Conservation (phyloP, 345 rosid genomes). For the Salix purpurea region DNA sequence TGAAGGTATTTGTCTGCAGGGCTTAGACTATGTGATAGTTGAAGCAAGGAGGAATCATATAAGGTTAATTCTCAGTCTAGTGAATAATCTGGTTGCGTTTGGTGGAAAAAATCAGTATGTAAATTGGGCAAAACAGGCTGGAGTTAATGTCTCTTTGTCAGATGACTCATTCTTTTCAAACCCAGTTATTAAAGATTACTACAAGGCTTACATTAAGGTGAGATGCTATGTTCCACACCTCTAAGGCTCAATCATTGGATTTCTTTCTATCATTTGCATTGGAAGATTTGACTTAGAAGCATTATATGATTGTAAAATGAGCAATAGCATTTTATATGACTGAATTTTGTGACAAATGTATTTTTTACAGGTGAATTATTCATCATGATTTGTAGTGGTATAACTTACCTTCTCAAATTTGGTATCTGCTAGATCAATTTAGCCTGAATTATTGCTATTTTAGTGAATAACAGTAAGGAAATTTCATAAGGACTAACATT, state of each 20-base stretch:
- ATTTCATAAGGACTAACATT: not conserved
- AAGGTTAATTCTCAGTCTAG: constrained; percentile 44
- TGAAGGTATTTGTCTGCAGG: constrained; percentile 24
- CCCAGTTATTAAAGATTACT: constrained; percentile 31
- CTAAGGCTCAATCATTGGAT: not conserved
- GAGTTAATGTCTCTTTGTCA: constrained; percentile 24
- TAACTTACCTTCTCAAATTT: not conserved
- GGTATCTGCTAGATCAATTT: not conserved
- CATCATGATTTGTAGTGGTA: not conserved
- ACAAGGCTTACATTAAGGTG: constrained; percentile 38
- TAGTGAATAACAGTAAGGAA: not conserved
- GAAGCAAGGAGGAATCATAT: constrained; percentile 41
- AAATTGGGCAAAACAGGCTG: constrained; percentile 38
- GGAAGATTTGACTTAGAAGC: not conserved
- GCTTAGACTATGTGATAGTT: constrained; percentile 41
- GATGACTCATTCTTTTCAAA: constrained; percentile 34
- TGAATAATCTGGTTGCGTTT: constrained; percentile 44
- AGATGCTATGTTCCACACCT: not conserved
- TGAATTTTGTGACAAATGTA: not conserved
- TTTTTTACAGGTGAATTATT: not conserved
- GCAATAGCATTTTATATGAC: not conserved
- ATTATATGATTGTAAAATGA: not conserved
- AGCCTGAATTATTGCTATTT: not conserved
- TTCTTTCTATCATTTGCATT: not conserved
- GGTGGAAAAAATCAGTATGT: constrained; percentile 53